Evolutionary conservation across 139 green algal genomes (phyloP).

Genomic region (Closterium sp.): DNA sequence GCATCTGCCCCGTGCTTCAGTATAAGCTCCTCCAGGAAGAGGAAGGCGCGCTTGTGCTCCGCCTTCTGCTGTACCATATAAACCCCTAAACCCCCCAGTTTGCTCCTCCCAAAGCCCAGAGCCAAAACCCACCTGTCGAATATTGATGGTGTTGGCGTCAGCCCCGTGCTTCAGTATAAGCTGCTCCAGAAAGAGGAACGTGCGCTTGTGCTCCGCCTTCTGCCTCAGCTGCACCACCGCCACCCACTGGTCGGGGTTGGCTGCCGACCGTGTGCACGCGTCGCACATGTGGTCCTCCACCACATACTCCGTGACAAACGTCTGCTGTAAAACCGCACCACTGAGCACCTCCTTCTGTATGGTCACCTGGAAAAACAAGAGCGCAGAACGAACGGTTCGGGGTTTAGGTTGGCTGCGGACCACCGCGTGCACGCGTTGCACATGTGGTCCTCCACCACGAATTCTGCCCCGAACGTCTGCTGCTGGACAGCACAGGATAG

Average conservation of each 20-base stretch:
- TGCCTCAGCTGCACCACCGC: constrained; percentile 88
- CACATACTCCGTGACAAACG: constrained; percentile 92
- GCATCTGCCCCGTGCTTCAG: constrained; percentile 84
- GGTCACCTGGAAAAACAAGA: constrained; percentile 64
- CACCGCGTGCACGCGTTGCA: constrained; percentile 84
- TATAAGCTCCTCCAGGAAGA: constrained; percentile 98
- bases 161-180: constrained; percentile 93
- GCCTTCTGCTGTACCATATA: constrained; percentile 91
- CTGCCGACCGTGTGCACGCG: constrained; percentile 78
- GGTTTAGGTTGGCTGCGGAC: constrained; percentile 76
- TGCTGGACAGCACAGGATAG: constrained; percentile 96
- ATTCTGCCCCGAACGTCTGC: constrained; percentile 94
- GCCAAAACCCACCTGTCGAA: constrained; percentile 58
- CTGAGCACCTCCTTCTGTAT: constrained; percentile 93
- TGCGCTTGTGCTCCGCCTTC: constrained; percentile 96
- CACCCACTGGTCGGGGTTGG: constrained; percentile 93
- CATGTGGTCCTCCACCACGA: constrained; percentile 91
- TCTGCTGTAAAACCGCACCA: constrained; percentile 96
- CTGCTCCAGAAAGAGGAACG: constrained; percentile 98
- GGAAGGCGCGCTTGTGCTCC: constrained; percentile 96
- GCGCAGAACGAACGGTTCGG: neutral
- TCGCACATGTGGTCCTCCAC: constrained; percentile 95
- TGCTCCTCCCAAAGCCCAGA: no score
- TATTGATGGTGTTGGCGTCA: constrained; percentile 71
- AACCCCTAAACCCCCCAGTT: no score